These are phyloP conservation scores for Raddia guianensis DNA, from an alignment of 176 grass and related monocot genomes.

Conservation along the genomic window DNA sequence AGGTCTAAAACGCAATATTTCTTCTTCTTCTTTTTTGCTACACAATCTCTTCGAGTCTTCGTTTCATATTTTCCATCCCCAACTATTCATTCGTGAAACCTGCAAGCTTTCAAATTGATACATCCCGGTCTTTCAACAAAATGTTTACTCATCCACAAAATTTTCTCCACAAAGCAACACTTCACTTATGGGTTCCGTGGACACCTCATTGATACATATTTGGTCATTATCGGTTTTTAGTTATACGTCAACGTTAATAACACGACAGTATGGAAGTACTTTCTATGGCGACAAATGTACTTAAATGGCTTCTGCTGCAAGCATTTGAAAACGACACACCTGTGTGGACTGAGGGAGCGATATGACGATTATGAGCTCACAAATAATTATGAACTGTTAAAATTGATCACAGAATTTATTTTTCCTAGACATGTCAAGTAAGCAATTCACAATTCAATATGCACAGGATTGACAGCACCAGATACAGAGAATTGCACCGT, in stretches of 20 bases:
- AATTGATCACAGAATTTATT: background rate
- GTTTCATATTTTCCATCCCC: no score
- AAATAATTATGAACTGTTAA: background rate
- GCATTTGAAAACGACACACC: background rate
- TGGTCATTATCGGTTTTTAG: background rate
- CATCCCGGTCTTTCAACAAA: background rate
- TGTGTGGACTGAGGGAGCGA: no score
- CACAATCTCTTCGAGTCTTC: background rate
- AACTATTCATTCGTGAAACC: background rate
- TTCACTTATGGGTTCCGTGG: no score
- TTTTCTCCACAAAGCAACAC: background rate
- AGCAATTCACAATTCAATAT: background rate
- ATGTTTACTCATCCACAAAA: background rate
- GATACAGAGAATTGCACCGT: background rate
- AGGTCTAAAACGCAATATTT: no score
- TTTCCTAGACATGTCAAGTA: background rate
- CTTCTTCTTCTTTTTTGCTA: background rate
- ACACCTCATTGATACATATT: background rate
- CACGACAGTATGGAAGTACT: background rate
- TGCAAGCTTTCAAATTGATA: background rate
- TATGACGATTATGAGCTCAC: background rate
- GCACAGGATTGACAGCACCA: background rate
- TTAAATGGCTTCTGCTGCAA: background rate
- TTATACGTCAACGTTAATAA: background rate
- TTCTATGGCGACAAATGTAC: background rate